Percentiles rank a stretch among this genome's conserved stretches.
These are phyloP conservation scores for Lecanosticta acicola DNA, from an alignment of 2,329 filamentous ascomycete species.

Conservation along the genomic window DNA sequence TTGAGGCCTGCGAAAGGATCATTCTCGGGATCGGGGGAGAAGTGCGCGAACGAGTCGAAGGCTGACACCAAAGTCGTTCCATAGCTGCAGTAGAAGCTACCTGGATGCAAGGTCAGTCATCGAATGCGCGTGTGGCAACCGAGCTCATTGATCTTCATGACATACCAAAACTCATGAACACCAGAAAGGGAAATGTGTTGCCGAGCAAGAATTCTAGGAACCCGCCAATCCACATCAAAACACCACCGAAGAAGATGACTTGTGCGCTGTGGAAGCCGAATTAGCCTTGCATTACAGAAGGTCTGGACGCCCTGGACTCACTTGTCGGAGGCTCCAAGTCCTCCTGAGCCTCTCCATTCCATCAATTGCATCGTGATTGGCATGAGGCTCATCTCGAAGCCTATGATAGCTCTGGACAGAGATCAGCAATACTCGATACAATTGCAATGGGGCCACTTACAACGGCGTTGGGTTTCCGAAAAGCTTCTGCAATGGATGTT, in stretches of 20 bases:
- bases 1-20: slow-evolving; percentile 10
- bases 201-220: slow-evolving; percentile 20
- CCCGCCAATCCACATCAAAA: slow-evolving; percentile 19
- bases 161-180: slow-evolving; percentile 20
- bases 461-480: slow-evolving; percentile 20
- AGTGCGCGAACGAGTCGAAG: slow-evolving; percentile 15
- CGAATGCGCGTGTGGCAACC: neutral
- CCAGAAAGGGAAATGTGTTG: slow-evolving; percentile 22
- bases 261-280: slow-evolving; percentile 10
- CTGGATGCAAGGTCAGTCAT: slow-evolving; percentile 7
- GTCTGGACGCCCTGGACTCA: neutral
- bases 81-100: slow-evolving; percentile 17
- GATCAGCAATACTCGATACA: neutral
- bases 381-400: slow-evolving; percentile 21
- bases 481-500: slow-evolving; percentile 20
- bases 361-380: slow-evolving; percentile 21
- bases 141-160: no score
- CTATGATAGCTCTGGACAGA: slow-evolving; percentile 12
- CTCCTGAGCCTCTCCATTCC: slow-evolving; percentile 18
- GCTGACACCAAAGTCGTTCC: slow-evolving; percentile 14
- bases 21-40: slow-evolving; percentile 11
- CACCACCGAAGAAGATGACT: slow-evolving; percentile 19
- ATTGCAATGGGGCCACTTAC: slow-evolving; percentile 9
- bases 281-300: neutral
- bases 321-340: slow-evolving; percentile 14